Base-by-base conservation (phyloP, 2,329 filamentous ascomycete species). In the Trichophyton rubrum region DNA sequence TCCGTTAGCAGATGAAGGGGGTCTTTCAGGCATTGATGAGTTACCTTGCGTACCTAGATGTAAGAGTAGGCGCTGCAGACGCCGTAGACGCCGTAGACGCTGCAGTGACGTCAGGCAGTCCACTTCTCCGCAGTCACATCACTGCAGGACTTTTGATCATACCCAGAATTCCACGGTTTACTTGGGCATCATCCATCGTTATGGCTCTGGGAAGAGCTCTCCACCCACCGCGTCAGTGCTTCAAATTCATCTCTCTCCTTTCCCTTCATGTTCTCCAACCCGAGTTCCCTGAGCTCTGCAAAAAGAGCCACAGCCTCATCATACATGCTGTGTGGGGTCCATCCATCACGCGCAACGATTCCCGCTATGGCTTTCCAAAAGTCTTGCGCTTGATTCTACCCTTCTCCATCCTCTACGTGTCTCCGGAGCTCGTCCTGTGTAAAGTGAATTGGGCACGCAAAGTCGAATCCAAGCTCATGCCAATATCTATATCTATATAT, bases 221-320 rank as follows among this genome's bases (percentile, higher is more conserved):
- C 33, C 3, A 3, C 33, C 33, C 62, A 62, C 8, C 43, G 61
- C n/a, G 61, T 64, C 41, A 58, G 33, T n/a, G 30, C 27, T 13
- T 62, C 59, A 57, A 61, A 61, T 8, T 59, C 61, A 22, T 60
- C 40, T 11, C 56, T 38, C 3, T 60, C 51, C 8, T 62, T 45
- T 11, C 60, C 61, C 3, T 20, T 20, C 8, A 51, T 11, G 3
- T 38, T 55, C 8, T 51, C 3, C 17, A 64, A 24, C 13, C 41
- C 13, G 13, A n/a, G 33, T 7, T 59, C 56, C 24, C 63, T 45
- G 27, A 64, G 41, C n/a, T 56, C 47, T 17, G 55, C 17, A 56
- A 64, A 64, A 40, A 56, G 57, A 40, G 61, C 61, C 6, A 63
- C 45, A 15, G 63, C 60, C 24, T n/a, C 53, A 27, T 63, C 62